phyloP scores from a whole-genome alignment of 192 early-diverging fungal species.

The Backusella macrospora region DNA sequence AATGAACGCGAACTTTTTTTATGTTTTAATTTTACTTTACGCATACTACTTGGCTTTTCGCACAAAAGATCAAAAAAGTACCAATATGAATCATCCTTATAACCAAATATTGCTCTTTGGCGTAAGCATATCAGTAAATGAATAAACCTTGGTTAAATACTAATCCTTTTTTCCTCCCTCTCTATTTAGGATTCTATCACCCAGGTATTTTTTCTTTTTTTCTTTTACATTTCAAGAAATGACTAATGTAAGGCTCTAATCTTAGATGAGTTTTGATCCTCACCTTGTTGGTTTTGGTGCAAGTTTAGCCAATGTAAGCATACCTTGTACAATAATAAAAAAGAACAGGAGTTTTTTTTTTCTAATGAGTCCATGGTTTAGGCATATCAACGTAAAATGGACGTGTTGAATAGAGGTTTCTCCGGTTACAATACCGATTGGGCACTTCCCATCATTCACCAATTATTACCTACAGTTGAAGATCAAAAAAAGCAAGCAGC shows the following conservation, averaged over 20 bases:
- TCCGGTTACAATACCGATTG: conserved; percentile 76
- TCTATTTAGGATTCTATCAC: conserved; percentile 48
- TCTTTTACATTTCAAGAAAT: background rate
- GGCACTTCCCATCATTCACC: conserved; percentile 54
- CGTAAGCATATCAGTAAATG: background rate
- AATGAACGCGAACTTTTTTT: conserved; percentile 5
- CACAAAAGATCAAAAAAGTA: background rate
- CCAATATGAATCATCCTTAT: conserved; percentile 25
- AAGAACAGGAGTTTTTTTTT: conserved; percentile 10
- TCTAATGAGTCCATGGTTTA: conserved; percentile 43
- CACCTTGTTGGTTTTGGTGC: conserved; percentile 29
- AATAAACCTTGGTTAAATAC: too few relatives aligned
- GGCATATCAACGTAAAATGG: conserved; percentile 67
- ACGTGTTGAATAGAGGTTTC: conserved; percentile 81
- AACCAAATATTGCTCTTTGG: conserved; percentile 35
- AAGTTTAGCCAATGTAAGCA: conserved; percentile 30
- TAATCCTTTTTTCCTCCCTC: background rate
- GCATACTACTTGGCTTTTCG: background rate
- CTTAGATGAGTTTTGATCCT: conserved; percentile 36
- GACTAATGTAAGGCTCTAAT: background rate
- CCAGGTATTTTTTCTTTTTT: conserved; percentile 35
- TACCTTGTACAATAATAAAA: background rate
- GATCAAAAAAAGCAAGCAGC: conserved; percentile 24
- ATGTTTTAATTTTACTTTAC: conserved; percentile 5
- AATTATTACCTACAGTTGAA: conserved; percentile 52